Base-by-base conservation (phyloP, 768 basidiomycete species). In the Leccinum fibrillosum region DNA sequence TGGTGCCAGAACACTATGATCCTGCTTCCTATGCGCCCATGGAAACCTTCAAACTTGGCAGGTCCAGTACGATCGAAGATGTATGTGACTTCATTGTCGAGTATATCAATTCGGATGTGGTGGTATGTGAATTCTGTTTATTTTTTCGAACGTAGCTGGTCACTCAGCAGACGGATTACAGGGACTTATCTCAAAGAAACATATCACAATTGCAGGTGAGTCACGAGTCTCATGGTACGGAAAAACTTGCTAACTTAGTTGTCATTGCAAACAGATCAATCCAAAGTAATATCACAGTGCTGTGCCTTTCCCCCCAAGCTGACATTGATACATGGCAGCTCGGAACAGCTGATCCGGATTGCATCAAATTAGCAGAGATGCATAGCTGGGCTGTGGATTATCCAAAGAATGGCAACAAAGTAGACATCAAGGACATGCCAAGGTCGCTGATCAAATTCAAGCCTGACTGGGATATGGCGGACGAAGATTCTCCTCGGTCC, bases 81-180 rank as follows among this genome's bases (percentile, higher is more conserved):
- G 84, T 93, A 13, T 89, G 88, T 59, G 78, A 93, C 56, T 93
- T 94, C 63, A 76, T 94, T 23, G 84, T 91, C 13, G 85, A 93
- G 63, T 94, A 92, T 55, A 90, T 94, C 67, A 81, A 89, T 61
- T 90, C 90, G 0, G 90, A 93, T 65, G 81, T 91, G 45, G 72
- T 91, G 79, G 89, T 90, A 72, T 19, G 80, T 66, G 3, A 42
- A 7, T 21, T 17, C 7, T 1, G 4, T 34, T 32, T 37, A 19
- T 52, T 12, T 37, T 23, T 15, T 25, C 6, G 2, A 39, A 52
- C 8, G 21, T 7, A n/a, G 1, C 15, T 35, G 21, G 35, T 61
- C 13, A 13, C 51, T 64, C 54, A 70, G 32, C 30, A 55, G 17
- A 44, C 62, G 39, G 57, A 25, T 55, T 47, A 8, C 57, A 90